Percentiles rank a stretch among this genome's conserved stretches.
Evolutionary conservation across 2,329 filamentous ascomycete species (phyloP).

Genomic region (Aureobasidium sp.): DNA sequence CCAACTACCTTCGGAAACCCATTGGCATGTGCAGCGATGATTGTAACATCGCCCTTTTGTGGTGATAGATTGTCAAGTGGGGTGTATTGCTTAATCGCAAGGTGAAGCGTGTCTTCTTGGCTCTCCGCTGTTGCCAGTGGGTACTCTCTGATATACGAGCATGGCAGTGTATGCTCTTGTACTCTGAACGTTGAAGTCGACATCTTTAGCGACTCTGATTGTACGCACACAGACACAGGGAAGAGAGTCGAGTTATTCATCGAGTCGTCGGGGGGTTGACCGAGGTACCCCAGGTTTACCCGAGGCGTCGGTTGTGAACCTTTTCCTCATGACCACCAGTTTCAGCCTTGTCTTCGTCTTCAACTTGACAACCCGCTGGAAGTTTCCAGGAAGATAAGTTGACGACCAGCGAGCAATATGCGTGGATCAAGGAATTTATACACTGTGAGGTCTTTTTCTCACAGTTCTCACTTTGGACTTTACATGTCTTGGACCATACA

Average conservation of each 20-base stretch:
- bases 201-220: constrained; percentile 20
- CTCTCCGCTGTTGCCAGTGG: constrained; percentile 60
- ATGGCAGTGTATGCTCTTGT: constrained; percentile 63
- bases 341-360: background rate
- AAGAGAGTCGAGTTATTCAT: background rate
- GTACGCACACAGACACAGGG: background rate
- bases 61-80: constrained; percentile 62
- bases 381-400: no score
- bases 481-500: no score
- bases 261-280: background rate
- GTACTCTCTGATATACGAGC: constrained; percentile 76
- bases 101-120: constrained; percentile 64
- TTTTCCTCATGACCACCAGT: background rate
- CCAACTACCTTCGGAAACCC: constrained; percentile 66
- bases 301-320: constrained; percentile 1
- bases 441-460: no score
- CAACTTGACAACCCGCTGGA: background rate
- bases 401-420: no score
- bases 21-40: constrained; percentile 83
- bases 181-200: constrained; percentile 49
- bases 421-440: no score
- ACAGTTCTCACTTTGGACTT: no score
- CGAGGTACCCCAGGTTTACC: constrained; percentile 2
- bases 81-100: constrained; percentile 83
- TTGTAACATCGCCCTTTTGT: constrained; percentile 68